Base-by-base conservation (phyloP, 441 rosid species). In the Erodium moschatum region DNA sequence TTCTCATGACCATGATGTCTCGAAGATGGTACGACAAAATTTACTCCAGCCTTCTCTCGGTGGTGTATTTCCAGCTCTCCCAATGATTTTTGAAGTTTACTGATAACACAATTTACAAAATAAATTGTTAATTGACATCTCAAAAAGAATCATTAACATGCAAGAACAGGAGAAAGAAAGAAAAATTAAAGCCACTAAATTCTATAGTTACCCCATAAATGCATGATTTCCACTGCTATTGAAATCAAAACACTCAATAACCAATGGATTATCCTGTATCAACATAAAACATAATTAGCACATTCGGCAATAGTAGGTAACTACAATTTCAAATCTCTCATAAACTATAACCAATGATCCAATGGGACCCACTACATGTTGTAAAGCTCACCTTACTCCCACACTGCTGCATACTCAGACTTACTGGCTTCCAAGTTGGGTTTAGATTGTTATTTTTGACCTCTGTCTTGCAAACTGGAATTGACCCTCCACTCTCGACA, bases 231-330 rank as follows among this genome's bases (percentile, higher is more conserved):
- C 94, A 62, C 19, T 82, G 76, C 80, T 81, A 70, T 89, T 85
- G 80, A 89, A 91, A 80, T 91, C 89, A 61, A 89, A 85, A 80
- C 92, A 86, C 72, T 91, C 94, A 6, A 91, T 85, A 52, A 86
- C 77, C 75, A 91, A 79, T 18, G 97, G 97, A 62, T 72, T 85
- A 2, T 86, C 88, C 97, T 88, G 86, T 60, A 75, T 48, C 73
- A 72, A 62, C 40, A 65, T 61, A 12, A 69, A 61, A 74, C 1
- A 11, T 21, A 19, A 58, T 38, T 21, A 44, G 35, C 19, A 35
- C 54, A 69, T 11, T 52, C 60, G 4, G 60, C 60, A 3, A 52
- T n/a, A 52, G 7, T 15, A 52, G 60, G 60, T 15, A 52, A 5
- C 60, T 52, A 15, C 13, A n/a, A 52, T n/a, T 52, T 52, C 67